Base-by-base conservation (phyloP, 2,329 filamentous ascomycete genomes). In the Malbranchea zuffiana region DNA sequence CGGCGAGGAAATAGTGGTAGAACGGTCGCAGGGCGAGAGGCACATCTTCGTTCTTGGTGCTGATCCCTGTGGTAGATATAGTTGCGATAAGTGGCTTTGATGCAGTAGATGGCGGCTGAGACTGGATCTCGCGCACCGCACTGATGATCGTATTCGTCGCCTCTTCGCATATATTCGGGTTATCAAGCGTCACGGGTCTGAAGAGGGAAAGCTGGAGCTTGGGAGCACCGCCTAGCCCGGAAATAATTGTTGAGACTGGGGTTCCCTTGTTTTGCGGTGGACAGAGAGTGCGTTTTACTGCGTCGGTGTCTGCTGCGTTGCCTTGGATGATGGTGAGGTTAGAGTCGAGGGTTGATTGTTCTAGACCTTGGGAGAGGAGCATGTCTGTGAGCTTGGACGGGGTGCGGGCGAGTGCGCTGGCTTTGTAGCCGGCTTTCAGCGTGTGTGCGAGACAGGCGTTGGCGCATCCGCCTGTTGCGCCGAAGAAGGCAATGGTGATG, bases 401-500 rank as follows among this genome's bases (percentile, higher is more conserved):
- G 1, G 57, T 67, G 12, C 71, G 66, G 16, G 59, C 69, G 6
- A 74, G 57, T 6, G 69, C 68, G 30, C 57, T 58, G 43, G 61
- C 66, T 39, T 54, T 53, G 49, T 67, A 58, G 30, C 63, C 63
- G 3, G 61, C 61, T 18, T 58, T 52, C 27, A 73, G 57, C 4
- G 67, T 54, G 13, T 53, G 50, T 15, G 60, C 59, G 12, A 73
- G 63, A 29, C 61, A 59, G 18, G 60, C 48, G 30, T 62, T 55
- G 23, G 61, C 58, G 43, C 62, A 63, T 32, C 67, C 69, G 38
- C 66, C 67, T 15, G 68, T 72, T 16, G 68, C 66, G 31, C 69
- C 69, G 44, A 72, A 63, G 54, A 72, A 71, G 26, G 66, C 64
- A 37, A 71, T 49, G 15, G 38, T 23, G 12, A 26, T 27, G n/a